Percentiles rank a stretch among this genome's conserved stretches.
These are phyloP conservation scores for Candida manassasensis DNA, from an alignment of 805 yeast genomes.

Conservation along the genomic window DNA sequence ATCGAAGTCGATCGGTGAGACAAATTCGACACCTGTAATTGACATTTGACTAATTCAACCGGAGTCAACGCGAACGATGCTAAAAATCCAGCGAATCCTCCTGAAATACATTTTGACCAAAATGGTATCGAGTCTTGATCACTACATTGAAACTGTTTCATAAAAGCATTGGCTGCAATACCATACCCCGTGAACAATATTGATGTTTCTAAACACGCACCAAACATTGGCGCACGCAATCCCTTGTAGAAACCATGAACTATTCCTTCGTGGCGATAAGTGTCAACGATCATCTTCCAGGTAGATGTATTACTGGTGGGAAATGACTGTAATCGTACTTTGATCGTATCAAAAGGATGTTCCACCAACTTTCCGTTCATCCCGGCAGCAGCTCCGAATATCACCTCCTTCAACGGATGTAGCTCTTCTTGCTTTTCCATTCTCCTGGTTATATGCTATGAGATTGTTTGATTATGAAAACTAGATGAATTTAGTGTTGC, in stretches of 20 bases:
- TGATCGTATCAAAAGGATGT: slow-evolving; percentile 89
- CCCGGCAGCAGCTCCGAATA: slow-evolving; percentile 63
- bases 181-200: slow-evolving; percentile 68
- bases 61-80: slow-evolving; percentile 87
- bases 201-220: slow-evolving; percentile 89
- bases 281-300: slow-evolving; percentile 56
- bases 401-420: slow-evolving; percentile 34
- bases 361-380: slow-evolving; percentile 80
- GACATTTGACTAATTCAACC: slow-evolving; percentile 85
- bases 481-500: background rate
- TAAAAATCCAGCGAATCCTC: slow-evolving; percentile 76
- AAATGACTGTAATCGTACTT: slow-evolving; percentile 73
- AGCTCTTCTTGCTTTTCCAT: slow-evolving; percentile 7
- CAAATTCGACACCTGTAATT: slow-evolving; percentile 62
- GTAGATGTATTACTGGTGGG: slow-evolving; percentile 55
- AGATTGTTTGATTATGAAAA: background rate
- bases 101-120: slow-evolving; percentile 53
- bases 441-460: background rate
- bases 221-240: slow-evolving; percentile 73
- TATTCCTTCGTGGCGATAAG: slow-evolving; percentile 63
- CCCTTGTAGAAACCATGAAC: slow-evolving; percentile 76
- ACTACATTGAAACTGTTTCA: slow-evolving; percentile 14
- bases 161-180: slow-evolving; percentile 31
- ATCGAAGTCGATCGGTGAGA: slow-evolving; percentile 25
- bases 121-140: slow-evolving; percentile 34